Percentiles rank a stretch among this genome's conserved stretches.
phyloP scores from a whole-genome alignment of 2,329 filamentous ascomycete species.

The Arthrobotrys sphaeroides region DNA sequence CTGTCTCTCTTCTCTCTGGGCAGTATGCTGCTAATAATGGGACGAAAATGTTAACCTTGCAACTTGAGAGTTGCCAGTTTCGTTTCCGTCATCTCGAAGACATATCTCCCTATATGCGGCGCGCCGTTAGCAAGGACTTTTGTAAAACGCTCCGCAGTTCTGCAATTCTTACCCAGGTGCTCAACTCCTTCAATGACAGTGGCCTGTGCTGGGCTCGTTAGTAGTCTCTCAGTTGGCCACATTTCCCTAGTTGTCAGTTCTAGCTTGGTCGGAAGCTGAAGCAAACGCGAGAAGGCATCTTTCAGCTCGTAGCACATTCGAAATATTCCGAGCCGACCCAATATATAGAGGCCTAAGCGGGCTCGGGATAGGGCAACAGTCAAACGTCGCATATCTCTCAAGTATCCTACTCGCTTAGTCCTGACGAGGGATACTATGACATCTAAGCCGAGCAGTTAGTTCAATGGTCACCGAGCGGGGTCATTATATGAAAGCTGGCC shows the following conservation, averaged over 20 bases:
- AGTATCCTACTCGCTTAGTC: conserved; percentile 87
- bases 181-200: conserved; percentile 86
- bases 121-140: background rate
- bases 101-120: conserved; percentile 78
- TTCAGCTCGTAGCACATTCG: conserved; percentile 87
- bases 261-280: conserved; percentile 73
- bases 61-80: conserved; percentile 70
- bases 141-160: background rate
- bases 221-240: conserved; percentile 73
- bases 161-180: conserved; percentile 66
- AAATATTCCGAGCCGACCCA: conserved; percentile 88
- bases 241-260: conserved; percentile 85
- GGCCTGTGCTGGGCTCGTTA: conserved; percentile 59
- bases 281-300: conserved; percentile 81
- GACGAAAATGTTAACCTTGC: conserved; percentile 54
- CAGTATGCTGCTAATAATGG: background rate
- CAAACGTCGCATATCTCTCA: conserved; percentile 89
- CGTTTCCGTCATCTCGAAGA: conserved; percentile 91
- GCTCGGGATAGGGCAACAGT: conserved; percentile 95
- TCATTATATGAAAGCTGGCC: too few relatives aligned
- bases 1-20: background rate
- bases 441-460: conserved; percentile 66
- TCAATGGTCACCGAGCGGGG: too few relatives aligned
- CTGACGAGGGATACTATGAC: conserved; percentile 92
- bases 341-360: conserved; percentile 87